Conservation (phyloP, 2,329 filamentous ascomycete species). For the Aplosporella prunicola region DNA sequence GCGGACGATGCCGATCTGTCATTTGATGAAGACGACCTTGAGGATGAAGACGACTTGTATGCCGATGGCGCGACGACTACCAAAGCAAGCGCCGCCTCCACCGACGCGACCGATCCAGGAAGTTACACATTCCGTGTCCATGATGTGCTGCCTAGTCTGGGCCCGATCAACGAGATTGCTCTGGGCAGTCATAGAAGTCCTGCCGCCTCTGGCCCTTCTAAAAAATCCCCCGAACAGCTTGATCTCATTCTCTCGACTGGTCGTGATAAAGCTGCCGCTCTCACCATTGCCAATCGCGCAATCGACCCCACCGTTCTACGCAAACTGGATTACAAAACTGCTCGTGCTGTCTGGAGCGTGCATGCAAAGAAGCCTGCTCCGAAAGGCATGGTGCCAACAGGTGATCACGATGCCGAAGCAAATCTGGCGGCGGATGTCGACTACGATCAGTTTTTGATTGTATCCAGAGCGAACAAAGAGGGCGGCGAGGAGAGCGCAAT, state of each 20-base stretch:
- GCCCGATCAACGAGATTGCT: constrained; percentile 66
- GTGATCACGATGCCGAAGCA: constrained; percentile 33
- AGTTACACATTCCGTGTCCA: constrained; percentile 67
- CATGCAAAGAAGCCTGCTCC: constrained; percentile 57
- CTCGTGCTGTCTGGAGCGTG: constrained; percentile 73
- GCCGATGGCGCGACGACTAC: constrained; percentile 42
- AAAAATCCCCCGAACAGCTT: constrained; percentile 20
- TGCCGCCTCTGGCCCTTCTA: background rate
- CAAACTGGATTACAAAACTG: constrained; percentile 62
- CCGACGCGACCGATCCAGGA: constrained; percentile 42
- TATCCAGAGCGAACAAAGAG: constrained; percentile 57
- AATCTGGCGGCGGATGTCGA: constrained; percentile 43
- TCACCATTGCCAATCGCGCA: constrained; percentile 69
- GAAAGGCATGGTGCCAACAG: constrained; percentile 42
- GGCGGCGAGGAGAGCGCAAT: constrained; percentile 70
- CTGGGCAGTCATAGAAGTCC: constrained; percentile 48
- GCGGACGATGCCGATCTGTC: constrained; percentile 36
- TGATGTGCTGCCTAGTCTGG: constrained; percentile 68
- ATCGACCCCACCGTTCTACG: constrained; percentile 65
- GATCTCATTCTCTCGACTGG: constrained; percentile 52
- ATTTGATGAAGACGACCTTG: constrained; percentile 50
- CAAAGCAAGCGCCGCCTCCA: constrained; percentile 26
- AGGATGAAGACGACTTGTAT: constrained; percentile 52
- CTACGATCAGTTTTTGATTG: constrained; percentile 73
- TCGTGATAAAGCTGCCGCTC: constrained; percentile 53